Evolutionary conservation across 2,329 filamentous ascomycete genomes (phyloP).

Genomic region (Neurospora sp.): DNA sequence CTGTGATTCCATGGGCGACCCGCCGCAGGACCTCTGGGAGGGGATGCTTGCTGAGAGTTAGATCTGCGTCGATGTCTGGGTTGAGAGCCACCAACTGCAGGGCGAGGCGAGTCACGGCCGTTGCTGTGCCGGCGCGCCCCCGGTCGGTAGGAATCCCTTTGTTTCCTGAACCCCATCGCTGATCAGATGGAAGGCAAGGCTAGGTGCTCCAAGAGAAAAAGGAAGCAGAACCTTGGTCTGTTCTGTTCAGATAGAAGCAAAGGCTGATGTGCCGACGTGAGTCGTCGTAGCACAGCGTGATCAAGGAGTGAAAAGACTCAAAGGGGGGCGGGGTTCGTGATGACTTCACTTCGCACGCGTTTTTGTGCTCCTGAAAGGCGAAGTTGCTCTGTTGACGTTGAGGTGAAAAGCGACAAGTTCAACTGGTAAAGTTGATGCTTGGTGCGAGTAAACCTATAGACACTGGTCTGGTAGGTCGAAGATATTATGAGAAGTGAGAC

Average conservation of each 20-base stretch:
- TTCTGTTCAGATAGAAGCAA: neutral
- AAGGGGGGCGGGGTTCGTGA: neutral
- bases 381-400: neutral
- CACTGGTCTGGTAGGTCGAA: neutral
- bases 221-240: neutral
- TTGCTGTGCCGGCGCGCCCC: neutral
- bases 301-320: neutral
- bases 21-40: neutral
- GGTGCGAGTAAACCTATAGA: neutral
- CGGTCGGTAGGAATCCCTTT: neutral
- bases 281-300: neutral
- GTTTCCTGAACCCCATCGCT: neutral
- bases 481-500: neutral
- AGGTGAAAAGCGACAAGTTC: neutral
- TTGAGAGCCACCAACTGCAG: neutral
- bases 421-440: neutral
- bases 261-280: neutral
- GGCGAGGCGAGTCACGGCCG: neutral
- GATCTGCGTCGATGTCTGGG: neutral
- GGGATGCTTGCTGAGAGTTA: neutral
- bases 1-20: neutral
- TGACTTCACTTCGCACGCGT: neutral
- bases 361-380: neutral
- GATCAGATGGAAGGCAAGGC: neutral
- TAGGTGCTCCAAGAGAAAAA: neutral